Conservation (phyloP, 129 eudicot genomes). For the Flaveria ramosissima region DNA sequence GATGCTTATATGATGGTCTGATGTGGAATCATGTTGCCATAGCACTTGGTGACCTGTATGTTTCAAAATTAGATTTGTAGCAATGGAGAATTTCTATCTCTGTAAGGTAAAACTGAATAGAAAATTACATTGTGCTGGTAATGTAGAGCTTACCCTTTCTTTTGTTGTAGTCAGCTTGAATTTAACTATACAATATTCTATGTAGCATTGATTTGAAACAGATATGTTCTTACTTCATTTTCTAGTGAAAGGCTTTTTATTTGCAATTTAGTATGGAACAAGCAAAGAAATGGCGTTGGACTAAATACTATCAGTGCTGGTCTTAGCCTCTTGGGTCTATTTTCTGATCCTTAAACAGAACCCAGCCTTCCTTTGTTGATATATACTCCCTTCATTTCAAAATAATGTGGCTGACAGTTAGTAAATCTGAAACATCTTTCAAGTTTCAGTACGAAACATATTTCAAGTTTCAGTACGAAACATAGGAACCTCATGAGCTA, state of each 20-base stretch:
- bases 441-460: slow-evolving; percentile 8
- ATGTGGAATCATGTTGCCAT: slow-evolving; percentile 20
- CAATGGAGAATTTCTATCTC: not conserved
- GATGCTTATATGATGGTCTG: slow-evolving; percentile 16
- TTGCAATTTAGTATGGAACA: slow-evolving; percentile 17
- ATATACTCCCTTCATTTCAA: not conserved
- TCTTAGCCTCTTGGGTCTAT: slow-evolving; percentile 14
- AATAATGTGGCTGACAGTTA: not conserved
- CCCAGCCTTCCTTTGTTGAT: not conserved
- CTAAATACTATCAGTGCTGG: not conserved
- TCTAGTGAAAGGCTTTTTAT: slow-evolving; percentile 8
- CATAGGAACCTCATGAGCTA: slow-evolving; percentile 24
- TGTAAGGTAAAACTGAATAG: slow-evolving; percentile 3
- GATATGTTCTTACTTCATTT: not conserved
- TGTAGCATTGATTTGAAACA: not conserved
- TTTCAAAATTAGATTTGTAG: not conserved
- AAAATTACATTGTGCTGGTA: slow-evolving; percentile 1
- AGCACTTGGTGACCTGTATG: slow-evolving; percentile 1
- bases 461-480: slow-evolving; percentile 1
- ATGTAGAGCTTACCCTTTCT: not conserved
- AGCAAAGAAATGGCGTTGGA: not conserved
- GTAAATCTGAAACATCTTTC: slow-evolving; percentile 1
- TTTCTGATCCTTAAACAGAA: slow-evolving; percentile 12
- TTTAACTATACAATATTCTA: not conserved
- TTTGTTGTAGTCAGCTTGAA: not conserved